Conservation (phyloP, 129 eudicot genomes). For the Pseudognaphalium luteoalbum region DNA sequence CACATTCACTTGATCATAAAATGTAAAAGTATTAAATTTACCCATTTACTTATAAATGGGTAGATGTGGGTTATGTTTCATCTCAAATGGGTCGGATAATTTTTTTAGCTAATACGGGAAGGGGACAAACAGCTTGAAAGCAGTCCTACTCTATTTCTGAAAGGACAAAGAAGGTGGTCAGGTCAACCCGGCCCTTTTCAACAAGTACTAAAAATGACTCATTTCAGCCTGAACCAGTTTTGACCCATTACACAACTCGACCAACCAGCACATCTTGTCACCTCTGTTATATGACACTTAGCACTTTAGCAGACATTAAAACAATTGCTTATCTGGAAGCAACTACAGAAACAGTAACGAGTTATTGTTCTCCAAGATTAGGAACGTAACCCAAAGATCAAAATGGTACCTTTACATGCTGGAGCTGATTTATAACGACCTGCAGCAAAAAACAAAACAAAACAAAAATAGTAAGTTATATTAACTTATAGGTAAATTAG, state of each 20-base stretch:
- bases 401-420: constrained; percentile 63
- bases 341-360: neutral
- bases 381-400: constrained; percentile 7
- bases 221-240: neutral
- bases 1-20: neutral
- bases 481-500: neutral
- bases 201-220: neutral
- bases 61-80: constrained; percentile 3
- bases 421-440: constrained; percentile 72
- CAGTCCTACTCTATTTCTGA: neutral
- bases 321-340: neutral
- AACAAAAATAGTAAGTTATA: neutral
- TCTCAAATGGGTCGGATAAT: neutral
- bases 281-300: neutral
- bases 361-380: constrained; percentile 8
- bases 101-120: neutral
- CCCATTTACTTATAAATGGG: constrained; percentile 8
- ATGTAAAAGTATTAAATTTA: neutral
- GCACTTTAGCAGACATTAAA: neutral
- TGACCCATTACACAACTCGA: constrained; percentile 4
- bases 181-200: neutral
- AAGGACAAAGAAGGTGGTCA: neutral
- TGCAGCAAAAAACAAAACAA: constrained; percentile 22
- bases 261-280: neutral
- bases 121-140: neutral